These are phyloP conservation scores for Berkeleyomyces basicola DNA, from an alignment of 2,329 filamentous ascomycete species.

Conservation along the genomic window DNA sequence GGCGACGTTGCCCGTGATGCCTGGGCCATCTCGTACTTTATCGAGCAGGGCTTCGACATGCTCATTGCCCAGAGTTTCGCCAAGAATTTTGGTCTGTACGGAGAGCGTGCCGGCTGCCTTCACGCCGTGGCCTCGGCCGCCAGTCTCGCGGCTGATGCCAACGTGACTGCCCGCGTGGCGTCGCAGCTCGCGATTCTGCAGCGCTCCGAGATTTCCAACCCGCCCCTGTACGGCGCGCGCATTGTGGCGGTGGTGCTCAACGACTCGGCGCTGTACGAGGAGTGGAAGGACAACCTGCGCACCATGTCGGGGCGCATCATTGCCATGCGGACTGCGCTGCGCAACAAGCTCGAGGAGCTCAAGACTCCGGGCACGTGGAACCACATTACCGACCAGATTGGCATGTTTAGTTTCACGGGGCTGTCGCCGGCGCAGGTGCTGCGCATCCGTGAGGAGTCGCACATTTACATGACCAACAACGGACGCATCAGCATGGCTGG, in stretches of 20 bases:
- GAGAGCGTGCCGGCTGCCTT: slow-evolving; percentile 90
- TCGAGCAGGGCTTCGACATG: slow-evolving; percentile 80
- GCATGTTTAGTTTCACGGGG: slow-evolving; percentile 96
- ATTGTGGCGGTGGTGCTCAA: slow-evolving; percentile 78
- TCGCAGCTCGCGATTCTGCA: slow-evolving; percentile 89
- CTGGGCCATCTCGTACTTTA: slow-evolving; percentile 85
- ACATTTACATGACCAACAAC: slow-evolving; percentile 94
- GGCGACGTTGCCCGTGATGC: slow-evolving; percentile 74
- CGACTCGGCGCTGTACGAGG: slow-evolving; percentile 59
- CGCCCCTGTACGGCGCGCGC: slow-evolving; percentile 81
- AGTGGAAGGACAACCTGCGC: slow-evolving; percentile 83
- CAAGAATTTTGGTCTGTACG: slow-evolving; percentile 96
- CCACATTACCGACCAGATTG: slow-evolving; percentile 96
- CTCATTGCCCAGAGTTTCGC: slow-evolving; percentile 86
- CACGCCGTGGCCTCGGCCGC: slow-evolving; percentile 71
- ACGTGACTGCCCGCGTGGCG: slow-evolving; percentile 48
- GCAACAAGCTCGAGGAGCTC: slow-evolving; percentile 65
- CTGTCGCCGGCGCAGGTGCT: slow-evolving; percentile 56
- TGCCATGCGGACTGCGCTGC: slow-evolving; percentile 67
- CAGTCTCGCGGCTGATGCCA: slow-evolving; percentile 34
- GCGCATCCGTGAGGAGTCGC: slow-evolving; percentile 50
- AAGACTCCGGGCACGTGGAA: slow-evolving; percentile 85
- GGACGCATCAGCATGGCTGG: slow-evolving; percentile 97
- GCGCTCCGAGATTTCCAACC: slow-evolving; percentile 94
- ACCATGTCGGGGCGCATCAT: slow-evolving; percentile 96